phyloP scores from a whole-genome alignment of 2,329 filamentous ascomycete species.

The Juglanconis sp. region DNA sequence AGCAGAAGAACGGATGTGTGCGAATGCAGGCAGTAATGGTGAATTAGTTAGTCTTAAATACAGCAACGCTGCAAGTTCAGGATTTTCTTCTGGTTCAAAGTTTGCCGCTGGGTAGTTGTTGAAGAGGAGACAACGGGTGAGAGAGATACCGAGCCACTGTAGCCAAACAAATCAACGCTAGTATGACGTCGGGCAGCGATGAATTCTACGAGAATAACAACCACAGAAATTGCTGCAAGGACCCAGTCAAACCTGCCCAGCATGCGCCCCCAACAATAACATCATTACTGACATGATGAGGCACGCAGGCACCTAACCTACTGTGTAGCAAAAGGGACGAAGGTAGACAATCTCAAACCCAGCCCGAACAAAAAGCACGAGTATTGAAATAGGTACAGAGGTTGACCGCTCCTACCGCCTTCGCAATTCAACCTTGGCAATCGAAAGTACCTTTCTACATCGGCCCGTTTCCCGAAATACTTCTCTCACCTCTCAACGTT shows the following conservation, averaged over 20 bases:
- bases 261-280: neutral
- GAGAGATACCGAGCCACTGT: neutral
- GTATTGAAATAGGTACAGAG: neutral
- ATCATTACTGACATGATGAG: too few relatives aligned
- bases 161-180: constrained; percentile 7
- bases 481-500: too few relatives aligned
- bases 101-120: neutral
- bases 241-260: neutral
- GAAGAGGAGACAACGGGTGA: neutral
- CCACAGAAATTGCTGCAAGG: neutral
- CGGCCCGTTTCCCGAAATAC: too few relatives aligned
- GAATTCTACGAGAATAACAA: constrained; percentile 11
- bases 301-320: too few relatives aligned
- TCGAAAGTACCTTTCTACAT: neutral
- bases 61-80: neutral
- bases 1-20: neutral
- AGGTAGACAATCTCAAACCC: neutral
- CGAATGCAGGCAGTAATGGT: neutral
- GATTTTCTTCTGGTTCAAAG: neutral
- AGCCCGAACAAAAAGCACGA: neutral
- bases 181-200: constrained; percentile 18
- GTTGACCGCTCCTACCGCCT: neutral
- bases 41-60: neutral
- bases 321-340: neutral
- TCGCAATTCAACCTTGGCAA: neutral